Evolutionary conservation across 1,139 yeast genomes (phyloP).

Genomic region (Suhomyces yuchorum): DNA sequence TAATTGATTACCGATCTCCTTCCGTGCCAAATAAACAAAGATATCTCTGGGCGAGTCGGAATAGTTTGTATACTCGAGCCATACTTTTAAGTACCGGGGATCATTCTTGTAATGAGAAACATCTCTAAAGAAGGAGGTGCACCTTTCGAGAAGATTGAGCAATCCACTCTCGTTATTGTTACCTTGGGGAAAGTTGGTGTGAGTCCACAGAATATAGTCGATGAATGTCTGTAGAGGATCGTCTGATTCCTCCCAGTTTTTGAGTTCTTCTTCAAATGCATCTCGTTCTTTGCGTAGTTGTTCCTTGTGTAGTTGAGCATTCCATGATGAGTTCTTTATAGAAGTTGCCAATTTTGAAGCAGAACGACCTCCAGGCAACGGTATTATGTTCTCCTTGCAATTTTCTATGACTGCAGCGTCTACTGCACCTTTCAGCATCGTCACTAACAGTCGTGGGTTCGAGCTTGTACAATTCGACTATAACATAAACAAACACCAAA

Average conservation of each 20-base stretch:
- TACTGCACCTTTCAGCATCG: slow-evolving; percentile 4
- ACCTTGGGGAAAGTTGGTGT: slow-evolving; percentile 68
- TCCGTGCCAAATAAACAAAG: slow-evolving; percentile 71
- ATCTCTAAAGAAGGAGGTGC: slow-evolving; percentile 72
- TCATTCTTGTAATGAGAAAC: slow-evolving; percentile 73
- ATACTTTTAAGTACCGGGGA: slow-evolving; percentile 72
- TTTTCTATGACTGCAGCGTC: slow-evolving; percentile 60
- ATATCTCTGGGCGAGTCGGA: slow-evolving; percentile 74
- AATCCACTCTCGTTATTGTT: slow-evolving; percentile 67
- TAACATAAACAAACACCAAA: slow-evolving; percentile 4
- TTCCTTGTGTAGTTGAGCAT: slow-evolving; percentile 26
- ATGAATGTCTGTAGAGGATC: slow-evolving; percentile 79
- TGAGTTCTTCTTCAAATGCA: slow-evolving; percentile 46
- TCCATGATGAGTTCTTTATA: slow-evolving; percentile 17
- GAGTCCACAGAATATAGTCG: slow-evolving; percentile 75
- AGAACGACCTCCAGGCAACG: slow-evolving; percentile 69
- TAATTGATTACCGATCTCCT: slow-evolving; percentile 67
- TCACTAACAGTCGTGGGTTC: neutral
- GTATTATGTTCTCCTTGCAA: slow-evolving; percentile 81
- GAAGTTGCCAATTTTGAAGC: slow-evolving; percentile 58
- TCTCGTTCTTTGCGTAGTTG: slow-evolving; percentile 39
- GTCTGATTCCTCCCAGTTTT: slow-evolving; percentile 60
- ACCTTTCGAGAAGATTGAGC: slow-evolving; percentile 64
- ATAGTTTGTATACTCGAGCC: slow-evolving; percentile 75
- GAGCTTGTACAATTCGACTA: neutral